phyloP scores from a whole-genome alignment of 345 rosid species.

The Stellera chamaejasme region DNA sequence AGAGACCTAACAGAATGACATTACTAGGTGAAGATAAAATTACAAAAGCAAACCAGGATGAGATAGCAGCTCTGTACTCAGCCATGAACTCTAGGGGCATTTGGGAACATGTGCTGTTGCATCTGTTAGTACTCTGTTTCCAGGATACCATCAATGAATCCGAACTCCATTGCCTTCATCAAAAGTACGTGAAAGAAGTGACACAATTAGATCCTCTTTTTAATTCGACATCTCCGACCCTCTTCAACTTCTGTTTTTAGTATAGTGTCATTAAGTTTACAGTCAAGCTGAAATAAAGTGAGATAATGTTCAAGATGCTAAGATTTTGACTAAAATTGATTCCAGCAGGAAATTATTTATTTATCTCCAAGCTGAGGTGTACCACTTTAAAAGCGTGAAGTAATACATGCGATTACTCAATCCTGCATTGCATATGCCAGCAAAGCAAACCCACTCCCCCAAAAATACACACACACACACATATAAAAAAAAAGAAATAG shows the following conservation, averaged over 20 bases:
- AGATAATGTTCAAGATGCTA: too few species aligned
- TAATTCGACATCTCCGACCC: not conserved
- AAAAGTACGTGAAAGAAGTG: not conserved
- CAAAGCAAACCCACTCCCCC: not conserved
- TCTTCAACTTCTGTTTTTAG: too few species aligned
- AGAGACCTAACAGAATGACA: not conserved
- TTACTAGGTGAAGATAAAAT: not conserved
- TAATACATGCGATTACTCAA: too few species aligned
- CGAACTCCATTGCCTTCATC: conserved; percentile 82
- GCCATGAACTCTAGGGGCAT: not conserved
- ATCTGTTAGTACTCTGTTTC: conserved; percentile 61
- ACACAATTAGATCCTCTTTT: not conserved
- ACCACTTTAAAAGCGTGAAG: too few species aligned
- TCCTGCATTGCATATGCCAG: too few species aligned
- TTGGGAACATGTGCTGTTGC: not conserved
- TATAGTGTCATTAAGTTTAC: too few species aligned
- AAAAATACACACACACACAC: too few species aligned
- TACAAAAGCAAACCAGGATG: conserved; percentile 4
- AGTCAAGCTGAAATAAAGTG: too few species aligned
- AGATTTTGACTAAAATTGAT: not conserved
- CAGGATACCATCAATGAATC: conserved; percentile 68
- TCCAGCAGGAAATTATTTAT: not conserved
- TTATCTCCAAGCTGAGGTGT: too few species aligned
- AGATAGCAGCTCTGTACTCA: not conserved
- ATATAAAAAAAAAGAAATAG: too few species aligned